Base-by-base conservation (phyloP, 2,329 filamentous ascomycete genomes). In the Beauveria sp. region DNA sequence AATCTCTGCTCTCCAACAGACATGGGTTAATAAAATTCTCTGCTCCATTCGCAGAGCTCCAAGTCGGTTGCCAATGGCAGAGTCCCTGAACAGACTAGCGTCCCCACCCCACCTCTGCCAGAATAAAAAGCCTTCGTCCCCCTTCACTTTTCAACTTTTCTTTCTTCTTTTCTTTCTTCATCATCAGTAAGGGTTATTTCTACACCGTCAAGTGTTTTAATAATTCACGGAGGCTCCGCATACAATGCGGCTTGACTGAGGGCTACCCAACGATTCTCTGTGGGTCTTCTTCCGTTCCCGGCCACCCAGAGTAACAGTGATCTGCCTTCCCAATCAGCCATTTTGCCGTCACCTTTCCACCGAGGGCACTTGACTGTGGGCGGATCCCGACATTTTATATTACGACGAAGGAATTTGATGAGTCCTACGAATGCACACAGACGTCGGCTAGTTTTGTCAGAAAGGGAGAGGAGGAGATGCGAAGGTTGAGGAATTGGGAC, bases 231-330 rank as follows among this genome's bases (percentile, higher is more conserved):
- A 72, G 79, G 79, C 79, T 81, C 78, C 79, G 77, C 79, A 57
- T 70, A 72, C 71, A 69, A 44, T 50, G 78, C 76, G 79, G 78
- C 78, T 79, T 80, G 79, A 58, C 79, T 81, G 79, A 79, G 78
- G 77, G 79, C 76, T 78, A 77, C 73, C 70, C 71, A 63, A 67
- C 67, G 64, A 68, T 70, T 70, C 71, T 70, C 76, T 69, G 76
- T 81, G 76, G 75, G 76, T 79, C 74, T 79, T 73, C 78, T 76
- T 80, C 79, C 79, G 79, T 81, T 81, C 79, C 79, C 79, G 77
- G 79, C 79, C 79, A 72, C 77, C 78, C 67, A 77, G 63, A 81
- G 67, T 63, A 74, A 59, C 77, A 69, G 77, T 75, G 73, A 76
- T 60, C 69, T 70, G 72, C 77, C 77, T 78, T 79, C 76, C 71